Evolutionary conservation across 305 asterid genomes (phyloP), one percentile per base, ranked within the genome.

Genomic region (Ajuga reptans): DNA sequence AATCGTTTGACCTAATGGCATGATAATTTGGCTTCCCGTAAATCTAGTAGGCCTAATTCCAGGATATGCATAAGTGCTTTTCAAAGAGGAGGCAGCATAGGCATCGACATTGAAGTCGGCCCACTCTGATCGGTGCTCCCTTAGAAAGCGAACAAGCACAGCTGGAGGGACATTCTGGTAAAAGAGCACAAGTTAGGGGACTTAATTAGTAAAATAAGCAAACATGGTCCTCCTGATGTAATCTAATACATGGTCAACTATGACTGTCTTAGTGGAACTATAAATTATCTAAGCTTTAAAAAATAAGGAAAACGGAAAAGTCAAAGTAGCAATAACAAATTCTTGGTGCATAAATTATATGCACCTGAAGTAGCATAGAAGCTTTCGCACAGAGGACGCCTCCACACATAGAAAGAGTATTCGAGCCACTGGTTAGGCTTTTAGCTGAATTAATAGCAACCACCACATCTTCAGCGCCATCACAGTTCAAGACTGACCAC

Each of bases 71-170:
- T 83, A 87, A 1, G 95, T 75, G 80, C 76, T 81, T 74, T 87
- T 91, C 76, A 89, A 64, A 12, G 96, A 75, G 0, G 94, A 85
- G 45, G 96, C 94, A 53, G 92, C 74, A 76, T 83, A 91, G 29
- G 98, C 98, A 71, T 89, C 96, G 7, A 91, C 86, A 31, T 78
- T 91, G 73, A 91, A 91, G 73, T 91, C 98, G 0, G 98, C 98
- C 98, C 98, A 91, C 74, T 91, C 98, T 1, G 98, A 91, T 17
- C 98, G 89, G 51, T 91, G 98, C 80, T 91, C 98, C 81, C 98
- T 86, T 9, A 91, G 71, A 75, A 87, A 91, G 12, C 94, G 90
- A 78, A 89, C 89, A 47, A 91, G 81, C 59, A 87, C 89, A 0
- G 96, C 95, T 0, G 98, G 90, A 72, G 95, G 88, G 9, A 91